Evolutionary conservation across 768 basidiomycete species (phyloP), one percentile per base, ranked within the genome.

Genomic region (Favolaschia claudopus): DNA sequence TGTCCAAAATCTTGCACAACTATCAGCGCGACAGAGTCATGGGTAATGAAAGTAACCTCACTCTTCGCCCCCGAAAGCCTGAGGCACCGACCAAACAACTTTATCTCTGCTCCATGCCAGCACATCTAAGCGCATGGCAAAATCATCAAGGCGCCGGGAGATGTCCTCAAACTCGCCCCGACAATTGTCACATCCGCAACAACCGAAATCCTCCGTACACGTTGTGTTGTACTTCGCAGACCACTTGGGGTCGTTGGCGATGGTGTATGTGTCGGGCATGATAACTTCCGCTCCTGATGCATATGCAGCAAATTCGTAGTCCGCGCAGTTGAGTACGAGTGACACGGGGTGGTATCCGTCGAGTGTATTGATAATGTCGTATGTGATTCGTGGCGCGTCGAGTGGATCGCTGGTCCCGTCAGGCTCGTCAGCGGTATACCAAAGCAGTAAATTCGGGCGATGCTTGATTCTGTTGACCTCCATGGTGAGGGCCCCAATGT

Each of bases 141-240:
- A 83, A 49, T 79, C 75, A 45, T 83, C 78, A 56, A 86, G 73
- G 20, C 85, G 78, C 3, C 73, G 72, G 32, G 78, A 77, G 20
- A 85, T 75, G 58, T 86, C 85, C 56, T 81, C 80, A 51, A 85
- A 79, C 28, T 69, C 72, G 24, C 85, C 86, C 28, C 73, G 65
- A 67, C 86, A 88, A 57, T 85, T 81, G 64, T 88, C 87, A 62
- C 87, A 88, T 6, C 87, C 87, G 47, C 85, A 87, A 65, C 77
- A 79, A 4, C 85, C 87, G 53, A 77, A 85, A 51, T 79, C 76
- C 3, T 65, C 57, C 2, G 82, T 82, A 67, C 84, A 85, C 2
- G 72, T 38, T 0, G 83, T 85, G 42, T 78, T 57, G 76, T 82
- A 84, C 22, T 73, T 71, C 46, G 62, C 68, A 29, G 81, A 82